Evolutionary conservation across 768 basidiomycete genomes (phyloP), one percentile per base, ranked within the genome.

Genomic region (Scleroderma citrinum): DNA sequence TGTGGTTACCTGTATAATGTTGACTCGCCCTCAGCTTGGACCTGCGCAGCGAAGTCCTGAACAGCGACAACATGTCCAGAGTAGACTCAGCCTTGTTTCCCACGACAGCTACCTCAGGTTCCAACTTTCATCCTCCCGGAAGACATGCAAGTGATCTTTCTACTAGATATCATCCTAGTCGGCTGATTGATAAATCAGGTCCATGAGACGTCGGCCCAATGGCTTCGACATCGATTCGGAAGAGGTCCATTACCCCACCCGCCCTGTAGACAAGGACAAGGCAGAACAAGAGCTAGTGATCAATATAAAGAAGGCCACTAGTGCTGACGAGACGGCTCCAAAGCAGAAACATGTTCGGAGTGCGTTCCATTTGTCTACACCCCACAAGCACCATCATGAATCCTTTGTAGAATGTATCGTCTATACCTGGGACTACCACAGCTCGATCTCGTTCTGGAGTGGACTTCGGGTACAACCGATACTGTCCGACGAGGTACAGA

Each of bases 261-360:
- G 95, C 50, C 95, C 95, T 23, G 96, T 99, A 21, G 95, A 98
- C 73, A 97, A 91, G 75, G 96, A 98, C 63, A 96, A 93, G 74
- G 93, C 92, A 40, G 96, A 99, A 66, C 79, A 85, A 47, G 96
- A 98, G 67, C 81, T 99, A 16, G 83, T 85, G 16, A 76, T 94
- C 30, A 93, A 95, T 63, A 94, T 99, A 68, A 99, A 99, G 79
- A 99, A 99, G 67, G 96, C 96, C 3, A 97, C 94, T 6, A 92
- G 81, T 62, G 74, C 92, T 36, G 96, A 99, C 44, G 96, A 98
- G 73, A 81, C 83, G 24, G 95, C 96, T 5, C 96, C 96, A 7
- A 99, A 99, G 69, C 94, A 97, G 78, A 99, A 99, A 65, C 96
- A 99, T 64, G 96, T 99, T 59, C 82, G 96, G 66, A 98, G 95